A percentile compares a stretch with the other conserved stretches of the same genome.
These are phyloP conservation scores for Pichia terricola DNA, from an alignment of 1,139 yeast genomes.

Conservation along the genomic window DNA sequence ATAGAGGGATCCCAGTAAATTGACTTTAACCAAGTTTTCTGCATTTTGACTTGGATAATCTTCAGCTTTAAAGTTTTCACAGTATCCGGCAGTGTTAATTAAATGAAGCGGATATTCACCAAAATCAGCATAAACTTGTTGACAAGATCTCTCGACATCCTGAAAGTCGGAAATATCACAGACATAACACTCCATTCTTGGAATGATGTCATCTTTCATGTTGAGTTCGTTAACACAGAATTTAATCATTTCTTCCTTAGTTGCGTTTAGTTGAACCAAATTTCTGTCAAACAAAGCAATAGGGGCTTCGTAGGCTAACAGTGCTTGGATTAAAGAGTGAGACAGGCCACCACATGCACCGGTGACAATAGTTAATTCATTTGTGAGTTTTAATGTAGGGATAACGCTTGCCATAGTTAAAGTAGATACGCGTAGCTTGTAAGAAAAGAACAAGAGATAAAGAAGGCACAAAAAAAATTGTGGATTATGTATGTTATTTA, in stretches of 20 bases:
- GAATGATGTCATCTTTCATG: constrained; percentile 21
- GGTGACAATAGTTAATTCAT: constrained; percentile 63
- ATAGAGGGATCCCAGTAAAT: constrained; percentile 67
- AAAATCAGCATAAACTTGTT: constrained; percentile 45
- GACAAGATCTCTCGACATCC: constrained; percentile 46
- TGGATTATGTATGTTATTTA: not conserved
- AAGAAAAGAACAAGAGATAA: not conserved
- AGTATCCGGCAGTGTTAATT: constrained; percentile 77
- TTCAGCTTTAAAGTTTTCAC: constrained; percentile 69
- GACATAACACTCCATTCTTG: constrained; percentile 55
- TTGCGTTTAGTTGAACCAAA: constrained; percentile 44
- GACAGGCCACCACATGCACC: constrained; percentile 84
- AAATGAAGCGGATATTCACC: constrained; percentile 54
- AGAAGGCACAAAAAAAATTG: not conserved
- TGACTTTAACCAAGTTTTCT: constrained; percentile 60
- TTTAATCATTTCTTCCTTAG: constrained; percentile 45
- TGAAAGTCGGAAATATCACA: constrained; percentile 67
- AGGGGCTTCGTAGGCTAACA: constrained; percentile 62
- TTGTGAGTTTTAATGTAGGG: constrained; percentile 48
- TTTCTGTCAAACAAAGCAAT: constrained; percentile 70
- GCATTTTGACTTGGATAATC: constrained; percentile 68
- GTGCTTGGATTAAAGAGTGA: constrained; percentile 51
- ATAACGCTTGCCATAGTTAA: constrained; percentile 12
- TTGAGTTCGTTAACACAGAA: constrained; percentile 25
- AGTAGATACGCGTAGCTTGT: not conserved